A percentile compares a stretch with the other conserved stretches of the same genome.
These are phyloP conservation scores for Coelastrella sp. DNA, from an alignment of 139 green algal genomes.

Conservation along the genomic window DNA sequence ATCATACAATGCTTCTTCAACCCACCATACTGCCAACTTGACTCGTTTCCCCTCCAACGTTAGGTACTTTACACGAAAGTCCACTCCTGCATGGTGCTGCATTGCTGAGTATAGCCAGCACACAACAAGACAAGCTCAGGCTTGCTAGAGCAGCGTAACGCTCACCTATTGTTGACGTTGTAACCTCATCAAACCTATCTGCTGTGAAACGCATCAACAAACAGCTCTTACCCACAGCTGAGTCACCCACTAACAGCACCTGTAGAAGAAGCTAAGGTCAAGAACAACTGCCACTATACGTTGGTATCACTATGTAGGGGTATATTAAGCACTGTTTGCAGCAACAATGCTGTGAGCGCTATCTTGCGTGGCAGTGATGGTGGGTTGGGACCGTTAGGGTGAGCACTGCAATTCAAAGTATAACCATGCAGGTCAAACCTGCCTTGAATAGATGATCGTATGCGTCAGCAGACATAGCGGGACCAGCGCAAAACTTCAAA, in stretches of 20 bases:
- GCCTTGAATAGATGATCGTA: slow-evolving; percentile 86
- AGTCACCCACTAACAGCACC: slow-evolving; percentile 93
- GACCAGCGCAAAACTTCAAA: too few relatives aligned
- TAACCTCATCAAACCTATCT: slow-evolving; percentile 86
- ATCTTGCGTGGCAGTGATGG: background rate
- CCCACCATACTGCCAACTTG: slow-evolving; percentile 93
- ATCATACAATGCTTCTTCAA: background rate
- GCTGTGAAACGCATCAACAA: slow-evolving; percentile 90
- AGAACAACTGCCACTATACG: too few relatives aligned
- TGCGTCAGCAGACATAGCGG: slow-evolving; percentile 47
- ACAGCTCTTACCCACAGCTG: slow-evolving; percentile 91
- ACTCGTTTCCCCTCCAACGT: slow-evolving; percentile 80
- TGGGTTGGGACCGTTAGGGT: background rate
- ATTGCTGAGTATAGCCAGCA: too few relatives aligned
- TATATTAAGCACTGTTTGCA: too few relatives aligned
- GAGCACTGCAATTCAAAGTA: too few relatives aligned
- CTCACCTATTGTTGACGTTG: slow-evolving; percentile 83
- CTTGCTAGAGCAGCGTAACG: background rate
- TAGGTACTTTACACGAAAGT: slow-evolving; percentile 96
- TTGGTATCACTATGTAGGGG: too few relatives aligned
- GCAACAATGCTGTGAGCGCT: too few relatives aligned
- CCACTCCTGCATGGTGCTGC: slow-evolving; percentile 91
- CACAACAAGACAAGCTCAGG: too few relatives aligned
- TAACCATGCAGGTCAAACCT: too few relatives aligned
- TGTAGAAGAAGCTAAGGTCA: slow-evolving; percentile 60